Evolutionary conservation across 2,329 filamentous ascomycete species (phyloP), one percentile per base, ranked within the genome.

Genomic region (Penicillium verrucosum): DNA sequence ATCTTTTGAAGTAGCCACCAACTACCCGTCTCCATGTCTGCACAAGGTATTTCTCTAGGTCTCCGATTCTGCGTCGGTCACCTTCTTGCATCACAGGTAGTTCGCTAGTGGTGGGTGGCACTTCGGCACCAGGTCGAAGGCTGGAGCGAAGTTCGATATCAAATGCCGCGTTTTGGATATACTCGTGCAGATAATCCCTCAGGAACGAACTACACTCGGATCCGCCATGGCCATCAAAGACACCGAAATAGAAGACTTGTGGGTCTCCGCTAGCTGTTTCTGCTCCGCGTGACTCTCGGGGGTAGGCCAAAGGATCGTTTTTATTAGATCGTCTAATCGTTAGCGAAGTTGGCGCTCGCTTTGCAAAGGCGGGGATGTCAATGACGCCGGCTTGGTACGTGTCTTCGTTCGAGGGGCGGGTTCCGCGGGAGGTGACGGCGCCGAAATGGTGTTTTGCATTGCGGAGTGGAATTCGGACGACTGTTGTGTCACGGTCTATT

Each of bases 381-480:
- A 99, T 89, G 9, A 94, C 96, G 54, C 94, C 94, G 1, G 93
- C 94, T 75, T 97, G 93, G 70, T 92, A 91, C 11, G 91, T 85
- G 70, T 99, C 94, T 75, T 99, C 94, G 72, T 97, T 97, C 73
- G 94, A 91, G 0, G 87, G 85, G 11, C 94, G 85, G 54, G 88
- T 90, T 23, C 94, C 94, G 47, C 94, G 85, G 32, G 88, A 89
- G 41, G 89, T 83, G 12, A 85, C 85, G 25, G 86, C 89, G 27
- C 94, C 94, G 68, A 95, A 97, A 76, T 99, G 94, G 71, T 99
- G 94, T 71, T 97, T 97, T 30, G 94, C 94, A 65, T 89, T 92
- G 66, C 88, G 89, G 60, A 99, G 79, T 5, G 94, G 94, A 69
- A 99, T 99, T 36, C 94, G 89, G 46, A 97, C 94, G 6, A 97